Conservation (phyloP, 1,284 basidiomycete genomes). For the Trichosporon inkin region DNA sequence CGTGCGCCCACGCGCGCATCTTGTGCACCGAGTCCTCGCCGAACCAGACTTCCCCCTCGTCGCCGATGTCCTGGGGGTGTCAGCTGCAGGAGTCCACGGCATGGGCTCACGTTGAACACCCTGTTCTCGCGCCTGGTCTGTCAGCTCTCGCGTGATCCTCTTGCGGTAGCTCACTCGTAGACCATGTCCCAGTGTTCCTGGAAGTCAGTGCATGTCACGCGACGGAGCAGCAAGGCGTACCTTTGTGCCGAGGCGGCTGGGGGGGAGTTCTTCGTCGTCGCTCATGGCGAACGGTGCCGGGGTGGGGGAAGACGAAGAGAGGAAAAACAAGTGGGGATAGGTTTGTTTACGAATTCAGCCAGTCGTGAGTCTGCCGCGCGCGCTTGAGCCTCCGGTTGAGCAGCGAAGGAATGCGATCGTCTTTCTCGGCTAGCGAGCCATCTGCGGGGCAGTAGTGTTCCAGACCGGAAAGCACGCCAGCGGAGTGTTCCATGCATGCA, state of each 20-base stretch:
- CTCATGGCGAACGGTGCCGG: slow-evolving; percentile 7
- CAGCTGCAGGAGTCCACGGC: background rate
- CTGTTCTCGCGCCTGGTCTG: slow-evolving; percentile 43
- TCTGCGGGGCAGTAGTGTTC: no score
- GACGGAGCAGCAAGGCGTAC: background rate
- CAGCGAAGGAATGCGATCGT: no score
- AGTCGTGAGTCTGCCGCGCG: no score
- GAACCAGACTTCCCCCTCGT: slow-evolving; percentile 48
- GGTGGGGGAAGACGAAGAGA: background rate
- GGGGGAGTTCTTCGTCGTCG: slow-evolving; percentile 48
- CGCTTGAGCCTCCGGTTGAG: no score
- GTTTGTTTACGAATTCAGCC: no score
- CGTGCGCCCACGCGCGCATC: slow-evolving; percentile 47
- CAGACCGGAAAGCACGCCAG: no score
- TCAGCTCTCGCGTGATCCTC: background rate
- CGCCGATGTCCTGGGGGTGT: slow-evolving; percentile 17
- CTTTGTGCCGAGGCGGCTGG: slow-evolving; percentile 49
- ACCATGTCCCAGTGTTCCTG: slow-evolving; percentile 50
- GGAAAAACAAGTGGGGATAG: no score
- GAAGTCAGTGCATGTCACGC: background rate
- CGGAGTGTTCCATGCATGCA: no score
- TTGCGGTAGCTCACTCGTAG: slow-evolving; percentile 40
- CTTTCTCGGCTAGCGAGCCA: no score
- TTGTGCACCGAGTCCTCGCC: slow-evolving; percentile 46
- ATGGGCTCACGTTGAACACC: slow-evolving; percentile 39